These are phyloP conservation scores for Solanum neorickii DNA, from an alignment of 257 asterid species.

Conservation along the genomic window DNA sequence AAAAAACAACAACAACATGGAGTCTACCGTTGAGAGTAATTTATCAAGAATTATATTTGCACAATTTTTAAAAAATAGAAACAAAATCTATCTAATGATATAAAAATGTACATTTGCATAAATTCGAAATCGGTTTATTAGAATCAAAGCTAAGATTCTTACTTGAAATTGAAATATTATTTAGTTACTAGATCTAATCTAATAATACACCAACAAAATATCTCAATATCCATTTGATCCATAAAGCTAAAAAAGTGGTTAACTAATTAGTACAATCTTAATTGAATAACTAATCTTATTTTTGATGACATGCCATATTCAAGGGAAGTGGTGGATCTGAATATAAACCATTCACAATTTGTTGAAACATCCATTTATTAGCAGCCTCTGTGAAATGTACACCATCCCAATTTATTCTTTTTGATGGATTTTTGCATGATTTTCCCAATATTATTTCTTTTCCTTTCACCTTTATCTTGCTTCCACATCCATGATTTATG, in stretches of 20 bases:
- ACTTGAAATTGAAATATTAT: neutral
- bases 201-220: neutral
- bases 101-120: neutral
- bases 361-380: conserved; percentile 56
- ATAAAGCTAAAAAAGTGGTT: neutral
- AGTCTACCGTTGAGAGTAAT: too few relatives aligned
- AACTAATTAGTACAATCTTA: neutral
- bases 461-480: conserved; percentile 45
- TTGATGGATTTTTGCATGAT: conserved; percentile 61
- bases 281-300: neutral
- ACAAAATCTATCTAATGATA: neutral
- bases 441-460: conserved; percentile 51
- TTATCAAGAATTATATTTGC: too few relatives aligned
- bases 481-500: conserved; percentile 47
- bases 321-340: conserved; percentile 78
- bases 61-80: too few relatives aligned
- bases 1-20: too few relatives aligned
- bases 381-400: conserved; percentile 76
- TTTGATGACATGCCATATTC: conserved; percentile 38
- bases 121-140: neutral
- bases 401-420: conserved; percentile 66
- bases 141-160: neutral
- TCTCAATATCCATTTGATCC: neutral
- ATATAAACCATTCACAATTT: conserved; percentile 52
- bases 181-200: neutral